Evolutionary conservation across 768 basidiomycete genomes (phyloP).

Genomic region (Mycena galericulata): DNA sequence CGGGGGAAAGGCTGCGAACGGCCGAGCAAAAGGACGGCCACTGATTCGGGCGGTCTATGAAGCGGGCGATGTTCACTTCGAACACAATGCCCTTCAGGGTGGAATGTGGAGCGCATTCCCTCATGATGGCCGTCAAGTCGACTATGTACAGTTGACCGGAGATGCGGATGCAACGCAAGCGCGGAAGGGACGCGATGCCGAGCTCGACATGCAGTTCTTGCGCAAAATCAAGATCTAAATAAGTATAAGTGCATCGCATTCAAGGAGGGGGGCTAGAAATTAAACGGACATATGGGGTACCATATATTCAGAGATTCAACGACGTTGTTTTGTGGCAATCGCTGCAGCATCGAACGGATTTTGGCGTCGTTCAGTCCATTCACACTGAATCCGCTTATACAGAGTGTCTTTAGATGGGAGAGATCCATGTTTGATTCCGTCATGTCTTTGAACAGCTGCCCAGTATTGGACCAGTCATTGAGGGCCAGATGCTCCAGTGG

Average conservation of each 20-base stretch:
- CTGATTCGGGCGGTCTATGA: no score
- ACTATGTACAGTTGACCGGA: not conserved
- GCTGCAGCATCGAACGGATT: not conserved
- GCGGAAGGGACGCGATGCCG: not conserved
- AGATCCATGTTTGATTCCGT: not conserved
- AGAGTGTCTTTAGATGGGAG: not conserved
- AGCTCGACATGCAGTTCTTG: not conserved
- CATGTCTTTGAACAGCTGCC: not conserved
- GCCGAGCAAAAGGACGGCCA: no score
- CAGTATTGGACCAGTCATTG: not conserved
- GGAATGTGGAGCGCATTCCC: not conserved
- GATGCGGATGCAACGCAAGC: not conserved
- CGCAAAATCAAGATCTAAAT: no score
- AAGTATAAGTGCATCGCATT: no score
- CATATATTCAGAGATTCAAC: constrained; percentile 9
- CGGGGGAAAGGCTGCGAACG: no score
- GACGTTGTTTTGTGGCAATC: not conserved
- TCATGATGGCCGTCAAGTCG: not conserved
- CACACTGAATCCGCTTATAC: no score
- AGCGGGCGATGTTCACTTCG: not conserved
- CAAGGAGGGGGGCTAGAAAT: no score
- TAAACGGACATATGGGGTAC: not conserved
- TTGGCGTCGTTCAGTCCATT: not conserved
- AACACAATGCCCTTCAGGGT: not conserved
- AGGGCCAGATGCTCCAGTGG: not conserved